phyloP scores from a whole-genome alignment of 2,329 filamentous ascomycete species.

The Fusarium nodosum region DNA sequence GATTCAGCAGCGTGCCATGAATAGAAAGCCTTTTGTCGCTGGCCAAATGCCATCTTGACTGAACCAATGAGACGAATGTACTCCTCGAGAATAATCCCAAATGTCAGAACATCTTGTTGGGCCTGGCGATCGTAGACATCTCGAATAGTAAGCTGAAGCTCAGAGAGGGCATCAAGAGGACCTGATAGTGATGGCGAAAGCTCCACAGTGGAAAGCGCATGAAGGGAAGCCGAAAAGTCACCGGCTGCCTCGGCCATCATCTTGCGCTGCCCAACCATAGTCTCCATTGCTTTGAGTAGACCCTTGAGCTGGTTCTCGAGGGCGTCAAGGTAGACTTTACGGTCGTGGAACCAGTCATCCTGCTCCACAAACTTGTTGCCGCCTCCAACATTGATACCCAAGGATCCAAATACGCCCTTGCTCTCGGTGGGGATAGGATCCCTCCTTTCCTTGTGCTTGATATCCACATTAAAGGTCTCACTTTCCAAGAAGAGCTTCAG shows the following conservation, averaged over 20 bases:
- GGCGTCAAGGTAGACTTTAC: constrained; percentile 93
- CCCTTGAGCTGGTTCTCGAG: constrained; percentile 92
- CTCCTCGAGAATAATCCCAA: constrained; percentile 98
- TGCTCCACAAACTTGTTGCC: constrained; percentile 95
- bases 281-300: constrained; percentile 92
- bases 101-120: constrained; percentile 94
- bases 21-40: constrained; percentile 96
- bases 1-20: constrained; percentile 93
- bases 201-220: constrained; percentile 92
- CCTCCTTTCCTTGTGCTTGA: constrained; percentile 96
- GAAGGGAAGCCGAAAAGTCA: constrained; percentile 94
- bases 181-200: constrained; percentile 89
- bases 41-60: constrained; percentile 91
- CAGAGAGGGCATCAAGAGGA: constrained; percentile 90
- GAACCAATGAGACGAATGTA: constrained; percentile 97
- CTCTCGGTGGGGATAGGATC: constrained; percentile 88
- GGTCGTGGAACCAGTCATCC: constrained; percentile 99
- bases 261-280: constrained; percentile 91
- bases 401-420: constrained; percentile 90
- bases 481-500: constrained; percentile 97
- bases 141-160: constrained; percentile 91
- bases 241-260: constrained; percentile 92
- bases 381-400: constrained; percentile 83
- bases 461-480: constrained; percentile 93
- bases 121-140: constrained; percentile 97